These are phyloP conservation scores for Hibiscus mutabilis DNA, from an alignment of 345 rosid species.

Conservation along the genomic window DNA sequence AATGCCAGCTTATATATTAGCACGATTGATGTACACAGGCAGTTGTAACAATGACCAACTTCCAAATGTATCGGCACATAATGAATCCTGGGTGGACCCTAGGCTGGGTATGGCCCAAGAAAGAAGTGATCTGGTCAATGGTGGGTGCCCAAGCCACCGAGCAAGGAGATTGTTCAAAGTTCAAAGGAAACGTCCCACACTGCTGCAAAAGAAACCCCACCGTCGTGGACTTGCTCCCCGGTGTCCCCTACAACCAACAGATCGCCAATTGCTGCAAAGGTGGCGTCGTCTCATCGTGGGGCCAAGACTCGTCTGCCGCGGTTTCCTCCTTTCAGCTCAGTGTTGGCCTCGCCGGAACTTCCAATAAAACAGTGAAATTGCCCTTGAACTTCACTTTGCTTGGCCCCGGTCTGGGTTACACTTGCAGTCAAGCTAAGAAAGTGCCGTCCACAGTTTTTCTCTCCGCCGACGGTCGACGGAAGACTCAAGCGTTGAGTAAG, in stretches of 20 bases:
- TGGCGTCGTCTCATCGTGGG: slow-evolving; percentile 36
- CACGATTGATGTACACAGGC: slow-evolving; percentile 26
- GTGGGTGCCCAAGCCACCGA: slow-evolving; percentile 41
- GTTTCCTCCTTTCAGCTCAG: slow-evolving; percentile 39
- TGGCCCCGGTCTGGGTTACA: slow-evolving; percentile 46
- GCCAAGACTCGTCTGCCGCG: slow-evolving; percentile 34
- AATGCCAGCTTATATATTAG: not conserved
- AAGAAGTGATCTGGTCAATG: slow-evolving; percentile 45
- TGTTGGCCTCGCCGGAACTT: slow-evolving; percentile 38
- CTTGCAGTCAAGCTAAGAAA: slow-evolving; percentile 35
- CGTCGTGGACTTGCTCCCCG: slow-evolving; percentile 42
- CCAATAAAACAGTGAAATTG: slow-evolving; percentile 38
- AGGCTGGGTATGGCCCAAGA: slow-evolving; percentile 49
- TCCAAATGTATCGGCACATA: slow-evolving; percentile 44
- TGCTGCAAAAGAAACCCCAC: slow-evolving; percentile 36
- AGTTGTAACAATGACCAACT: slow-evolving; percentile 36
- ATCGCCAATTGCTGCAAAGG: slow-evolving; percentile 50
- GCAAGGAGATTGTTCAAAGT: slow-evolving; percentile 57
- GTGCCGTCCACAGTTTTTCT: slow-evolving; percentile 34
- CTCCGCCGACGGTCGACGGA: slow-evolving; percentile 33
- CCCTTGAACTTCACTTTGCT: slow-evolving; percentile 45
- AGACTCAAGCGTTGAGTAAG: slow-evolving; percentile 39
- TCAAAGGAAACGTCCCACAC: slow-evolving; percentile 43
- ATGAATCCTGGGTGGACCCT: slow-evolving; percentile 43
- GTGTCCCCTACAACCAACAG: slow-evolving; percentile 42